Conservation (phyloP, 371 early-diverging fungal species). For the Basidiobolus meristosporus region DNA sequence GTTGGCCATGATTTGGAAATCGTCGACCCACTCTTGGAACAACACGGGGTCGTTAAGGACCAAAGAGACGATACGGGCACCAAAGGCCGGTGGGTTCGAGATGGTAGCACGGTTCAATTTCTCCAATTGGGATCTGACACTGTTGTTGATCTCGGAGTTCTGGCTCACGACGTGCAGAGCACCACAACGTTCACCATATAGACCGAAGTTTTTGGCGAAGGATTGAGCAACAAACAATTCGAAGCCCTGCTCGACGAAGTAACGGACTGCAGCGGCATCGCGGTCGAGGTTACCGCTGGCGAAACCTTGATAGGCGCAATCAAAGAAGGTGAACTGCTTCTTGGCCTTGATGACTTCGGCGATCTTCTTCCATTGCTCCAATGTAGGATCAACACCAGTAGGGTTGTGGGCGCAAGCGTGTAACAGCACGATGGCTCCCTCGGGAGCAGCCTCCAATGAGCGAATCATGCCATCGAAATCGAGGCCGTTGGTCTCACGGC, state of each 20-base stretch:
- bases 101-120: slow-evolving; percentile 64
- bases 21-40: slow-evolving; percentile 62
- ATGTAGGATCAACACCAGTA: slow-evolving; percentile 87
- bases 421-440: slow-evolving; percentile 53
- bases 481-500: slow-evolving; percentile 52
- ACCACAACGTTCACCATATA: slow-evolving; percentile 87
- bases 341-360: slow-evolving; percentile 54
- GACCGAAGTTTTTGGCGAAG: slow-evolving; percentile 92
- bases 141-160: slow-evolving; percentile 19
- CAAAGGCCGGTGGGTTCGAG: slow-evolving; percentile 79
- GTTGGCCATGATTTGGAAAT: slow-evolving; percentile 64
- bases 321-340: slow-evolving; percentile 82
- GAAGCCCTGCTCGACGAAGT: slow-evolving; percentile 77
- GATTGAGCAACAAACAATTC: slow-evolving; percentile 80
- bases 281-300: slow-evolving; percentile 79
- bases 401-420: slow-evolving; percentile 95
- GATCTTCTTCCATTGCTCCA: slow-evolving; percentile 80
- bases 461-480: slow-evolving; percentile 37
- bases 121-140: slow-evolving; percentile 65
- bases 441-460: slow-evolving; percentile 31
- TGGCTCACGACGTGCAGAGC: slow-evolving; percentile 56
- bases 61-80: slow-evolving; percentile 67
- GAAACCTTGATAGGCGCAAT: slow-evolving; percentile 95
- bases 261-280: slow-evolving; percentile 81
- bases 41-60: slow-evolving; percentile 64